phyloP scores from a whole-genome alignment of 768 basidiomycete species.

The Gymnopilus dilepis region DNA sequence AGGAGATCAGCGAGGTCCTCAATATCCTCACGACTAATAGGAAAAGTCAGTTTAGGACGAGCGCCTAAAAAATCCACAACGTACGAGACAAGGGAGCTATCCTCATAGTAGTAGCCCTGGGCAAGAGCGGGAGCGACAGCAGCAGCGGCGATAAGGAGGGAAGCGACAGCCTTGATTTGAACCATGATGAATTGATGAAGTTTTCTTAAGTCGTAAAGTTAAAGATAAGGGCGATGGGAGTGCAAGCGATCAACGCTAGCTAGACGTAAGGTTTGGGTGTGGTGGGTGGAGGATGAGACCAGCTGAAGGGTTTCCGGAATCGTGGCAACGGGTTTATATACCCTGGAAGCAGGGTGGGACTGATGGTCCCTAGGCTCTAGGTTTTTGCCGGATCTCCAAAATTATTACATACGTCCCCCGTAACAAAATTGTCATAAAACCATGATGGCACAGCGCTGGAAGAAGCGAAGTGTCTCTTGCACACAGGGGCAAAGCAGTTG shows the following conservation, averaged over 20 bases:
- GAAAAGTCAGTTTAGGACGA: not conserved
- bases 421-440: not conserved
- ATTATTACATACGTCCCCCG: not conserved
- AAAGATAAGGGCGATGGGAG: conserved; percentile 10
- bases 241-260: conserved; percentile 30
- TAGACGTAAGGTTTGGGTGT: conserved; percentile 13
- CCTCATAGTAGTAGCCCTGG: conserved; percentile 12
- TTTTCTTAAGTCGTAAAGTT: conserved; percentile 6
- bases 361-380: not conserved
- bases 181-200: conserved; percentile 25
- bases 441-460: not conserved
- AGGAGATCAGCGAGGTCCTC: conserved; percentile 14
- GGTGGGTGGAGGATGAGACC: conserved; percentile 29
- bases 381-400: conserved; percentile 12
- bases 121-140: conserved; percentile 27
- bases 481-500: not conserved
- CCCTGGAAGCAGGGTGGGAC: not conserved
- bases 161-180: conserved; percentile 27
- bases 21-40: conserved; percentile 14
- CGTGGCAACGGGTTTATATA: conserved; percentile 23
- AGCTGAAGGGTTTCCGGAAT: conserved; percentile 25
- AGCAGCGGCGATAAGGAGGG: conserved; percentile 25
- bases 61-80: not conserved
- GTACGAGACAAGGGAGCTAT: conserved; percentile 20
- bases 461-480: not conserved